These are phyloP conservation scores for Leccinum subtestaceum DNA, from an alignment of 768 basidiomycete species.

Conservation along the genomic window DNA sequence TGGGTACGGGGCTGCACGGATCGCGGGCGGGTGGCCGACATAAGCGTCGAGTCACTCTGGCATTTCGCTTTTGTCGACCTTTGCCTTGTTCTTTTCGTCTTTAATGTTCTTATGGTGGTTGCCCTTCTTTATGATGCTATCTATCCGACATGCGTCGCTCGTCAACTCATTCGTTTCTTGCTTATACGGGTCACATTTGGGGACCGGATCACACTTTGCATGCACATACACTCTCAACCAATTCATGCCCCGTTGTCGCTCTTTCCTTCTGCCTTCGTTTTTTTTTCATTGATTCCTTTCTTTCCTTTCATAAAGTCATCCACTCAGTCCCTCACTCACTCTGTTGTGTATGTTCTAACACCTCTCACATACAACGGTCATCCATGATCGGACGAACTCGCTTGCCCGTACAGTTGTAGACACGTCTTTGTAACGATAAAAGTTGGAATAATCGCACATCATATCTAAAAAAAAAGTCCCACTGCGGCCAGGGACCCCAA, in stretches of 20 bases:
- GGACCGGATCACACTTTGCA: slow-evolving; percentile 12
- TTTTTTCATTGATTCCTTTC: not conserved
- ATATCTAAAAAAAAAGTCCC: slow-evolving; percentile 6
- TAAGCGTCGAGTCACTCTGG: slow-evolving; percentile 26
- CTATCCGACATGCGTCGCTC: slow-evolving; percentile 7
- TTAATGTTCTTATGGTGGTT: slow-evolving; percentile 20
- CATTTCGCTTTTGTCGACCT: not conserved
- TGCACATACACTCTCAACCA: slow-evolving; percentile 1
- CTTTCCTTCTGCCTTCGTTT: not conserved
- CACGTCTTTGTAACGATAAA: slow-evolving; percentile 20
- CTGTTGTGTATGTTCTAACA: slow-evolving; percentile 9
- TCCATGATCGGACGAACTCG: not conserved
- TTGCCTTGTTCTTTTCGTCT: slow-evolving; percentile 6
- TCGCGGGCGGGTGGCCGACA: slow-evolving; percentile 77
- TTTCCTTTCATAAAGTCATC: not conserved
- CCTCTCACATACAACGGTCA: not conserved
- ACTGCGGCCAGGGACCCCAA: not conserved
- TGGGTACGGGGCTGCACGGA: slow-evolving; percentile 71
- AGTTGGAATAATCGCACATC: slow-evolving; percentile 8
- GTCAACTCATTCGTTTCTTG: slow-evolving; percentile 8
- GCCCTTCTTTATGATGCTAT: slow-evolving; percentile 18
- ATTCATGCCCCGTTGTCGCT: slow-evolving; percentile 6
- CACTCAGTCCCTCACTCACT: not conserved
- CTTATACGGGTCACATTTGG: slow-evolving; percentile 4
- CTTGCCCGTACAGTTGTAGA: not conserved